Percentiles rank a stretch among this genome's conserved stretches.
Conservation (phyloP, 1,284 basidiomycete species). For the Rhodotorula mucilaginosa region DNA sequence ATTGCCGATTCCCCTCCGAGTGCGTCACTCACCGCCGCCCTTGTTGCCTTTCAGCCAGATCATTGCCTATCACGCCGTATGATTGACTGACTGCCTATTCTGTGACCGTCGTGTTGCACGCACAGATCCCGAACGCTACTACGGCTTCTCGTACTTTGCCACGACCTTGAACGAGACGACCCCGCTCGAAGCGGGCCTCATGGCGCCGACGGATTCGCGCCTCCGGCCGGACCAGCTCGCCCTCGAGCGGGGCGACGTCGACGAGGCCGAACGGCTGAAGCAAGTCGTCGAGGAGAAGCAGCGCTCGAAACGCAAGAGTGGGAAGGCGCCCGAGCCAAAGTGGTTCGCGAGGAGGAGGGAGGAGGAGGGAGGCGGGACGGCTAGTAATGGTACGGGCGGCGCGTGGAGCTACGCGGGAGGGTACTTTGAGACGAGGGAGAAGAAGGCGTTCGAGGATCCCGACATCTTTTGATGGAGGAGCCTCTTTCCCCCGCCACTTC, state of each 20-base stretch:
- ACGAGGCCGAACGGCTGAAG: conserved; percentile 75
- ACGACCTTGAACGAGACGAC: conserved; percentile 76
- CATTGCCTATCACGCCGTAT: too few relatives aligned
- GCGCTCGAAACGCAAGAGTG: conserved; percentile 48
- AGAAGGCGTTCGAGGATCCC: conserved; percentile 32
- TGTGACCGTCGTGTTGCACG: background rate
- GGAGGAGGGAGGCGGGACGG: conserved; percentile 39
- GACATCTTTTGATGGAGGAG: conserved; percentile 27
- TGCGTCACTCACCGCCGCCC: background rate
- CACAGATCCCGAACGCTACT: conserved; percentile 67
- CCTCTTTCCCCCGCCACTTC: too few relatives aligned
- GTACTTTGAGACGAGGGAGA: conserved; percentile 23
- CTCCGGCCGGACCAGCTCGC: conserved; percentile 80
- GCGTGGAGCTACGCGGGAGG: background rate
- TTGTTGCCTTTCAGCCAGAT: background rate
- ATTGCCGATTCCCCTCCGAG: conserved; percentile 51
- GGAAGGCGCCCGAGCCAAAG: conserved; percentile 48
- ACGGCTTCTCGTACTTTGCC: conserved; percentile 66
- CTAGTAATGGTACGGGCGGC: conserved; percentile 27
- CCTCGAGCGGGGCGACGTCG: conserved; percentile 73
- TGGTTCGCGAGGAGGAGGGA: conserved; percentile 39
- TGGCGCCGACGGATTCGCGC: conserved; percentile 83
- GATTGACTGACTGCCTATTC: too few relatives aligned
- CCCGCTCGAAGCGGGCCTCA: conserved; percentile 61
- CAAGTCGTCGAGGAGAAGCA: conserved; percentile 64